Percentiles rank a stretch among this genome's conserved stretches.
phyloP scores from a whole-genome alignment of 2,329 filamentous ascomycete species.

The Hypoxylon sp. region DNA sequence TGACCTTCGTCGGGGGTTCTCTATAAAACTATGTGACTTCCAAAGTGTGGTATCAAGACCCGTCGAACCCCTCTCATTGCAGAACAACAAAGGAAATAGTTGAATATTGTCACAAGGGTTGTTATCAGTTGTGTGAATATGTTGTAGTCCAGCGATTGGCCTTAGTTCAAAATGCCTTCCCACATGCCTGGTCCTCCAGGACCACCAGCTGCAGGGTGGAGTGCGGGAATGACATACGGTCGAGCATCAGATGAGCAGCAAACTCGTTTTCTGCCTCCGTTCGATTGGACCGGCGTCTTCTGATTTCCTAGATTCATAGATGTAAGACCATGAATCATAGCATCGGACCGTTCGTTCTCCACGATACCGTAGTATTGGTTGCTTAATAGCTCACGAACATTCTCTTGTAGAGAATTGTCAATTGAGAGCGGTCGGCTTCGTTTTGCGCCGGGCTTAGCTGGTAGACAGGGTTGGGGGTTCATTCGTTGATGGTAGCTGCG shows the following conservation, averaged over 20 bases:
- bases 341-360: constrained; percentile 55
- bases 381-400: constrained; percentile 74
- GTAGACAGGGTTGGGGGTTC: constrained; percentile 53
- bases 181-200: constrained; percentile 75
- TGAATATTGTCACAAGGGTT: constrained; percentile 53
- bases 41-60: constrained; percentile 54
- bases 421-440: constrained; percentile 72
- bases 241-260: constrained; percentile 75
- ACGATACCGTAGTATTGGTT: constrained; percentile 55
- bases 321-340: constrained; percentile 59
- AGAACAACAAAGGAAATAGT: constrained; percentile 53
- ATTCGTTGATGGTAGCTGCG: constrained; percentile 66
- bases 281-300: constrained; percentile 53
- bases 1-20: constrained; percentile 55
- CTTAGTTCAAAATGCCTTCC: constrained; percentile 72
- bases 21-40: constrained; percentile 55
- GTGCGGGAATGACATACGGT: constrained; percentile 62
- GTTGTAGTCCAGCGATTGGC: constrained; percentile 42
- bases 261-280: constrained; percentile 73
- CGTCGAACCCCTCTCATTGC: constrained; percentile 46
- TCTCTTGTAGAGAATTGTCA: constrained; percentile 74
- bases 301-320: constrained; percentile 39
- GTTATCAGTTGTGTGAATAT: constrained; percentile 29
- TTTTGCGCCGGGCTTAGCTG: constrained; percentile 65
- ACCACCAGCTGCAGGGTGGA: constrained; percentile 66